A percentile compares a stretch with the other conserved stretches of the same genome.
These are phyloP conservation scores for Vigna mungo DNA, from an alignment of 306 rosid genomes.

Conservation along the genomic window DNA sequence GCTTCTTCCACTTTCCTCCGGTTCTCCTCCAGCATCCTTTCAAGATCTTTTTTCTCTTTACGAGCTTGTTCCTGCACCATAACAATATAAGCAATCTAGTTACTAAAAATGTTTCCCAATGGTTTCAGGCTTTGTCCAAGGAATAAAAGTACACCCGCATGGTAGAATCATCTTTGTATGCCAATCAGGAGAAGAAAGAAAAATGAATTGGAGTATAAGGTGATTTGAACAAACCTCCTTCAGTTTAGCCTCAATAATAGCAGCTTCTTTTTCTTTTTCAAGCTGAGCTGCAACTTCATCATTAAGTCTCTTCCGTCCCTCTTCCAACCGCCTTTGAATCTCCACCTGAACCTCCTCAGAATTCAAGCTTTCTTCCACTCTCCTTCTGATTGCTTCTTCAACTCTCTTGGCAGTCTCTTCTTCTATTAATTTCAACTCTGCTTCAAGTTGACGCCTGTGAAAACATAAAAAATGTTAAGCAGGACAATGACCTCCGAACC, in stretches of 20 bases:
- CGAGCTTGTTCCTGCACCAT: constrained; percentile 70
- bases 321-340: constrained; percentile 70
- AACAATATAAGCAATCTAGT: neutral
- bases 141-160: neutral
- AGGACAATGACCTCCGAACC: constrained; percentile 52
- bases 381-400: constrained; percentile 73
- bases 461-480: constrained; percentile 50
- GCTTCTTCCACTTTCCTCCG: constrained; percentile 84
- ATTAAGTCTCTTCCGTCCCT: constrained; percentile 70
- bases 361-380: constrained; percentile 73
- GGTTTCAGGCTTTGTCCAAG: neutral
- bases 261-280: constrained; percentile 75
- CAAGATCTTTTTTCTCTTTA: constrained; percentile 80
- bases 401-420: constrained; percentile 84
- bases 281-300: constrained; percentile 77
- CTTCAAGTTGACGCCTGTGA: constrained; percentile 81
- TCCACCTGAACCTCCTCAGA: constrained; percentile 68
- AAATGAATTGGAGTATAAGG: constrained; percentile 25
- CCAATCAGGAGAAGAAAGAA: neutral
- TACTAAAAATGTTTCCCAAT: neutral
- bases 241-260: constrained; percentile 73
- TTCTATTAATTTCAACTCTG: constrained; percentile 67
- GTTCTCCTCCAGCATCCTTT: constrained; percentile 89
- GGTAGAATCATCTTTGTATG: neutral
- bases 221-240: constrained; percentile 63